Conservation (phyloP, 345 rosid genomes). For the Corchorus capsularis region DNA sequence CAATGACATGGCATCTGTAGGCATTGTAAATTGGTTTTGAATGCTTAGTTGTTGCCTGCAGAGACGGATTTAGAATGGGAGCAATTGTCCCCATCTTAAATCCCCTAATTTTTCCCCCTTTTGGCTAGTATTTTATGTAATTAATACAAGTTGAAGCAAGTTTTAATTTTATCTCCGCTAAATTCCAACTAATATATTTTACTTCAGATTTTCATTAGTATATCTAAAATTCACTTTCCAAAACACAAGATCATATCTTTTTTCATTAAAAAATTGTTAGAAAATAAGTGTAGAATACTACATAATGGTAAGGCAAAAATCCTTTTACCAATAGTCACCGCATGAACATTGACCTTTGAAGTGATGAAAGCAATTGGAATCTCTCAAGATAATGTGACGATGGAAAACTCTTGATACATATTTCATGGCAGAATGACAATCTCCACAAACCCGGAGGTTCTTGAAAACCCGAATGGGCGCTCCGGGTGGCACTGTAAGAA, state of each 20-base stretch:
- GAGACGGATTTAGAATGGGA: background rate
- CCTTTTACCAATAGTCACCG: slow-evolving; percentile 79
- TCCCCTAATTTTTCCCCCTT: too few relatives aligned
- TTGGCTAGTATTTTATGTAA: too few relatives aligned
- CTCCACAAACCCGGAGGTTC: slow-evolving; percentile 93
- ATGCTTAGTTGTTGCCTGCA: slow-evolving; percentile 23
- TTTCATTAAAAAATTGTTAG: background rate
- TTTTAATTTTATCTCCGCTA: too few relatives aligned
- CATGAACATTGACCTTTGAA: slow-evolving; percentile 89
- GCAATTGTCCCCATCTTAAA: too few relatives aligned
- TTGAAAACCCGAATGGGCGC: slow-evolving; percentile 80
- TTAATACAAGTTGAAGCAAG: too few relatives aligned
- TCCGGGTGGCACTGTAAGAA: slow-evolving; percentile 53
- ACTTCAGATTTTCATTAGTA: too few relatives aligned
- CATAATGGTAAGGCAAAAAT: slow-evolving; percentile 16
- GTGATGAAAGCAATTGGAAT: slow-evolving; percentile 93
- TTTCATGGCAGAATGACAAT: slow-evolving; percentile 86
- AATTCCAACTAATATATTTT: too few relatives aligned
- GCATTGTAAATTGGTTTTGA: slow-evolving; percentile 23
- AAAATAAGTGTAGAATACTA: slow-evolving; percentile 19
- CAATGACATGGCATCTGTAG: slow-evolving; percentile 18
- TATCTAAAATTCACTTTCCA: too few relatives aligned
- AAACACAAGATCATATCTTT: too few relatives aligned
- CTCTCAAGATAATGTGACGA: slow-evolving; percentile 74
- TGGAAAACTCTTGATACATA: slow-evolving; percentile 59